Base-by-base conservation (phyloP, 768 basidiomycete genomes). In the Chalciporus pseudorubinellus region DNA sequence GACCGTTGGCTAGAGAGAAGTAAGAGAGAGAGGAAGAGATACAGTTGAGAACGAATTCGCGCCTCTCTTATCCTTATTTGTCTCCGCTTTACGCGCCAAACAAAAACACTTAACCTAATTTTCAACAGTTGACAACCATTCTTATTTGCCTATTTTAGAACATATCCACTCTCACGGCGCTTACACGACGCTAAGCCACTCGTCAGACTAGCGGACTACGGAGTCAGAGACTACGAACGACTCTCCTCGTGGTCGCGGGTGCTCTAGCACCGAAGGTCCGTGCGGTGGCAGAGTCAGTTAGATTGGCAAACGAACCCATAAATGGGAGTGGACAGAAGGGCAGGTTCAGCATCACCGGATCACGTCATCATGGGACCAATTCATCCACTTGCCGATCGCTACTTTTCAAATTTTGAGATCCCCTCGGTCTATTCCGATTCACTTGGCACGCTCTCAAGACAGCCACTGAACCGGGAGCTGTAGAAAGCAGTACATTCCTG, bases 11-110 rank as follows among this genome's bases (percentile, higher is more conserved):
- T 68, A 64, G 74, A 76, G 76, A 79, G 78, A 79, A 75, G 77
- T 77, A 77, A 72, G 77, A 79, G 79, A 78, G 61, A 70, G 78
- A 75, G 77, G 76, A 62, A 68, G 72, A 71, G 77, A 68, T 71
- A 70, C 56, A 60, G 64, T 64, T 45, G 53, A 52, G 58, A 61
- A 56, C 59, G 61, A 67, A 70, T 73, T 69, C 59, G 61, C 65
- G 65, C 61, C 60, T 60, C 63, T 72, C 66, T 70, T 72, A 71
- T 71, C 70, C 68, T 56, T 72, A 70, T 72, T 70, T 71, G 70
- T 69, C 66, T 69, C 68, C 68, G 68, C 68, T 67, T 36, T 64
- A 68, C 57, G 65, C 62, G 68, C 70, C 69, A 70, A 69, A 69
- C 67, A 68, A 69, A 69, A 68, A 61, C 58, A 68, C 44, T 49